Evolutionary conservation across 805 yeast genomes (phyloP), one percentile per base, ranked within the genome.

Genomic region (Jamesozyma spencerorum): DNA sequence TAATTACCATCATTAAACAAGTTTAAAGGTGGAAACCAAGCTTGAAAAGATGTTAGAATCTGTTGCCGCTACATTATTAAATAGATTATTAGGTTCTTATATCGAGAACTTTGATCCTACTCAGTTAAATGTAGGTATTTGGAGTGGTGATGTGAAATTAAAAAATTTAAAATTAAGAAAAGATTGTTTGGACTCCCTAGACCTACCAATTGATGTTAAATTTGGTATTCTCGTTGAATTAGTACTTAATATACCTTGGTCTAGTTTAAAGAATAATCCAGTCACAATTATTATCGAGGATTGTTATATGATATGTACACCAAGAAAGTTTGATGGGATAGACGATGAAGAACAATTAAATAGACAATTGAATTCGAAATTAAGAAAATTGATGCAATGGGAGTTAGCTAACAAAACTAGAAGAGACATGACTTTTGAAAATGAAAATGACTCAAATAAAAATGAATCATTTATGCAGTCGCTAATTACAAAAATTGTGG

Each of bases 61-160:
- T 1, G 45, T 62, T 39, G 65, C 64, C 27, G 64, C 66, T 4
- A 57, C 58, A 15, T 43, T 62, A 20, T 42, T 62, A 32, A 62
- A 62, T 41, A 47, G 62, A 36, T 40, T 62, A 30, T 40, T 62
- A 33, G 66, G 66, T n/a, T 55, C 66, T 1, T 86, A 87, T 60
- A 87, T 90, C 37, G 95, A 94, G 64, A 85, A 94, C 63, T 92
- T 92, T 61, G 98, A 92, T 64, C 87, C 97, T 14, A 85, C 84
- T 50, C 96, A 92, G 56, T 67, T 92, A 54, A 88, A 92, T 52
- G 88, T 92, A 41, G 98, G 97, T 4, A 87, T 92, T 27, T 88
- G 97, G 95, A 77, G 87, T 53, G 99, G 99, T 29, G 97, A 92
- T 67, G 97, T 88, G 24, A 85, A 85, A 57, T 68, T 92, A 40